These are phyloP conservation scores for Candida berthetii DNA, from an alignment of 805 yeast species.

Conservation along the genomic window DNA sequence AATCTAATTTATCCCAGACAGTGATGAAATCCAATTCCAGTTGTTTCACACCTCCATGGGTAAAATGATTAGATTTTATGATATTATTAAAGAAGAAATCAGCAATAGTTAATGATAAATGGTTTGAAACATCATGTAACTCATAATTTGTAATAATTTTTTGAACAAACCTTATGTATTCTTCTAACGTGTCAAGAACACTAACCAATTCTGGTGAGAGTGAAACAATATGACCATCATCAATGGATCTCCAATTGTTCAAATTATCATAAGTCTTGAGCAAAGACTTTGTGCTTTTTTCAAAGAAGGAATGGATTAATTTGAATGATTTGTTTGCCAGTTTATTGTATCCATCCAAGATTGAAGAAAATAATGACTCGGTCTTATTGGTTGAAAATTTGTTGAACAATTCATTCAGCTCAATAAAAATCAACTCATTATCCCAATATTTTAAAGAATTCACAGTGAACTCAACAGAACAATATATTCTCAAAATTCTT, in stretches of 20 bases:
- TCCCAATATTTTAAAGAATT: conserved; percentile 17
- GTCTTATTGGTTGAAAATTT: conserved; percentile 11
- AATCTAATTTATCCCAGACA: conserved; percentile 19
- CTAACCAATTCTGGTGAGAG: conserved; percentile 21
- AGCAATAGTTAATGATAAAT: conserved; percentile 19
- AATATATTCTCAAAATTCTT: conserved; percentile 19
- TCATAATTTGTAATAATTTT: conserved; percentile 11
- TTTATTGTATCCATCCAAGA: conserved; percentile 19
- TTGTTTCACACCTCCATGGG: conserved; percentile 25
- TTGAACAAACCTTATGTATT: conserved; percentile 12
- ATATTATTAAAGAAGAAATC: conserved; percentile 28
- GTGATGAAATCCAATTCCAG: conserved; percentile 23
- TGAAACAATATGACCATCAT: conserved; percentile 1
- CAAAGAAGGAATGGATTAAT: conserved; percentile 23
- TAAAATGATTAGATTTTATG: conserved; percentile 30
- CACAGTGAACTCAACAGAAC: conserved; percentile 16
- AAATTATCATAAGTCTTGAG: conserved; percentile 25
- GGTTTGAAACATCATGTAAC: conserved; percentile 16
- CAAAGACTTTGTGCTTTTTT: conserved; percentile 21
- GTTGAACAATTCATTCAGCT: conserved; percentile 17
- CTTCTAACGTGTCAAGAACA: conserved; percentile 18
- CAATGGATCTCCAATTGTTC: conserved; percentile 22
- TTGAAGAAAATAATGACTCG: conserved; percentile 22
- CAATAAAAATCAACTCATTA: conserved; percentile 19
- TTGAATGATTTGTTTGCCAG: conserved; percentile 22